Evolutionary conservation across 129 eudicot genomes (phyloP), one percentile per base, ranked within the genome.

Genomic region (Flaveria linearis): DNA sequence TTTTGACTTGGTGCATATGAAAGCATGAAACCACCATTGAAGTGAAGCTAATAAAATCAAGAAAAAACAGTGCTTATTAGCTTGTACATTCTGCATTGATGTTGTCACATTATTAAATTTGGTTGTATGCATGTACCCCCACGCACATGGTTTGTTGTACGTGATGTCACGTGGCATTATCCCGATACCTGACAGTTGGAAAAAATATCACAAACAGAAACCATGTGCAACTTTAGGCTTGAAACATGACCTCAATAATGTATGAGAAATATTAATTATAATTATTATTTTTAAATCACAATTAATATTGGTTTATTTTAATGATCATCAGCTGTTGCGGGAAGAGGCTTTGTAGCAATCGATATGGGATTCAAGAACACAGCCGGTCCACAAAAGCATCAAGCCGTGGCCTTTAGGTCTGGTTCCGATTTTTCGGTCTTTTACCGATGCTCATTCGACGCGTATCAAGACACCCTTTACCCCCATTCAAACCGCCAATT

Each of bases 391-490:
- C 70, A 16, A 12, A 90, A 88, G 75, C 96, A 92, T 76, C 98
- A 92, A 43, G 98, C 98, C 0, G 98, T 92, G 15, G 98, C 98
- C 7, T 53, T 92, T 39, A 82, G 98, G 41, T 88, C 94, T 0
- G 90, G 91, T 33, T 86, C 98, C 1, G 98, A 92, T 72, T 77
- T 76, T 1, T 92, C 96, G 0, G 87, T 90, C 2, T 86, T 77
- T 80, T 90, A 86, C 77, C 75, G 82, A 33, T 92, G 98, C 77
- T 76, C 88, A 0, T 87, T 92, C 16, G 84, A 84, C 1, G 96
- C 87, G 1, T 92, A 65, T 28, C 98, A 90, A 75, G 98, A 92
- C 85, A 92, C 98, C 0, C 94, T 92, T 60, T 92, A 92, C 28
- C 77, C 88, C 13, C 89, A 89, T 82, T 86, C 92, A 39, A 84